These are phyloP conservation scores for Stephania cephalantha DNA, from an alignment of 164 flowering plant genomes.

Conservation along the genomic window DNA sequence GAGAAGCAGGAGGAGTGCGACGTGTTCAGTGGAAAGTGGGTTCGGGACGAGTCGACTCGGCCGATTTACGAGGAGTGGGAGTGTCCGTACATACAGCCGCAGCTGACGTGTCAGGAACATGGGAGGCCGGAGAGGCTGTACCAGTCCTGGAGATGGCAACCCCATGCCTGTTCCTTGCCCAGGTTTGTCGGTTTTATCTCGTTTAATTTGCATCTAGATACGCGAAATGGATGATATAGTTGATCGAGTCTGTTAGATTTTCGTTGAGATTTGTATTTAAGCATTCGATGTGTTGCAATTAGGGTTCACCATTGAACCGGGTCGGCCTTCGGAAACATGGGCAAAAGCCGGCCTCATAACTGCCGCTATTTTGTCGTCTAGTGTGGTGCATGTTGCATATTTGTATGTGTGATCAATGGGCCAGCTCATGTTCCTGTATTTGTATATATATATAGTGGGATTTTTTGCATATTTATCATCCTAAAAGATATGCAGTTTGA, in stretches of 20 bases:
- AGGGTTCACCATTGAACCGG: no score
- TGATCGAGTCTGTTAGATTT: no score
- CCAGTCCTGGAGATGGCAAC: conserved; percentile 87
- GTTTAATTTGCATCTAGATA: no score
- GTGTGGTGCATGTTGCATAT: background rate
- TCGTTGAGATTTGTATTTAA: no score
- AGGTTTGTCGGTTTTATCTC: conserved; percentile 29
- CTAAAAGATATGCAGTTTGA: no score
- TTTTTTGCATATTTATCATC: no score
- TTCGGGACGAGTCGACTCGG: conserved; percentile 47
- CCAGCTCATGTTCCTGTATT: background rate
- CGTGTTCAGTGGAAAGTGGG: conserved; percentile 72
- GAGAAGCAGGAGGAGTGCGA: conserved; percentile 53
- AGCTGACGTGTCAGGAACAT: conserved; percentile 74
- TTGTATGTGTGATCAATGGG: background rate
- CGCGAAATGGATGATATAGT: no score
- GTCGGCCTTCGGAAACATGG: background rate
- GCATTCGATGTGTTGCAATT: no score
- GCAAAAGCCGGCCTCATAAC: background rate
- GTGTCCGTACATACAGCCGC: conserved; percentile 93
- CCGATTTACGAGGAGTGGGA: conserved; percentile 66
- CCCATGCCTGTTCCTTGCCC: conserved; percentile 67
- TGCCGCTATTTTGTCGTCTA: background rate
- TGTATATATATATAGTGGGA: no score
- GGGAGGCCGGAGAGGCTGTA: conserved; percentile 77